phyloP scores from a whole-genome alignment of 1,284 basidiomycete species.

The Ustilago crameri region DNA sequence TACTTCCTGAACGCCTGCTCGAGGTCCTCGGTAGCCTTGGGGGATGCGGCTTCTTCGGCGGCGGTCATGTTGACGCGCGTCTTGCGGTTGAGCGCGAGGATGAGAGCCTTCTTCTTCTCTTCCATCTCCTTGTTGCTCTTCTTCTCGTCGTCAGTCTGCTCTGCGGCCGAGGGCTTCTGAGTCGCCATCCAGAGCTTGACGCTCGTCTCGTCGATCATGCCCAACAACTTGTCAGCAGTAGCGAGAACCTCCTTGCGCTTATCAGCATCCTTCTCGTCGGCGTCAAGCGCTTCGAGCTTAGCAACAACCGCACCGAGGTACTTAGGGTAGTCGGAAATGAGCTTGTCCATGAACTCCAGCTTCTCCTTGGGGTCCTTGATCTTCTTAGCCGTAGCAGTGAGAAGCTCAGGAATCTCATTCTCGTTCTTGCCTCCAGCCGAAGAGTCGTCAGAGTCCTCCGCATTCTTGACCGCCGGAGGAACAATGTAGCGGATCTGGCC shows the following conservation, averaged over 20 bases:
- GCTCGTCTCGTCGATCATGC: slow-evolving; percentile 56
- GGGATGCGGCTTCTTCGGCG: slow-evolving; percentile 20
- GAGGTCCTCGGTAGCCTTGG: slow-evolving; percentile 10
- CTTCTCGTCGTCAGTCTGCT: slow-evolving; percentile 64
- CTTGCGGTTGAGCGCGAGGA: slow-evolving; percentile 62
- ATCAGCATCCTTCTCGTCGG: slow-evolving; percentile 34
- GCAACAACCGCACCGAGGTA: slow-evolving; percentile 63
- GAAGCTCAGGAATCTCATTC: slow-evolving; percentile 61
- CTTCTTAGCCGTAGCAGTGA: slow-evolving; percentile 64
- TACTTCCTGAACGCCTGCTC: slow-evolving; percentile 49
- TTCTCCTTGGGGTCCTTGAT: slow-evolving; percentile 63
- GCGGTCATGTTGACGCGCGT: slow-evolving; percentile 48
- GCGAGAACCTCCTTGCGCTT: slow-evolving; percentile 45
- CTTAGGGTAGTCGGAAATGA: slow-evolving; percentile 63
- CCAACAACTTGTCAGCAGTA: slow-evolving; percentile 58
- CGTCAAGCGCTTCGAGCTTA: slow-evolving; percentile 55
- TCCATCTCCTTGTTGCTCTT: slow-evolving; percentile 59
- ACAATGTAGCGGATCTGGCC: slow-evolving; percentile 63
- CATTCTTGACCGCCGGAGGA: slow-evolving; percentile 59
- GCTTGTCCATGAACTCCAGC: slow-evolving; percentile 58
- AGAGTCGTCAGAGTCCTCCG: slow-evolving; percentile 27
- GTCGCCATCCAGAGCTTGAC: slow-evolving; percentile 62
- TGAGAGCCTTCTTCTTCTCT: slow-evolving; percentile 59
- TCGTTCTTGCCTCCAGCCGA: slow-evolving; percentile 45
- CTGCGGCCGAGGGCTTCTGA: slow-evolving; percentile 53